phyloP scores from a whole-genome alignment of 257 asterid genomes.

The Solanum clarkiae region DNA sequence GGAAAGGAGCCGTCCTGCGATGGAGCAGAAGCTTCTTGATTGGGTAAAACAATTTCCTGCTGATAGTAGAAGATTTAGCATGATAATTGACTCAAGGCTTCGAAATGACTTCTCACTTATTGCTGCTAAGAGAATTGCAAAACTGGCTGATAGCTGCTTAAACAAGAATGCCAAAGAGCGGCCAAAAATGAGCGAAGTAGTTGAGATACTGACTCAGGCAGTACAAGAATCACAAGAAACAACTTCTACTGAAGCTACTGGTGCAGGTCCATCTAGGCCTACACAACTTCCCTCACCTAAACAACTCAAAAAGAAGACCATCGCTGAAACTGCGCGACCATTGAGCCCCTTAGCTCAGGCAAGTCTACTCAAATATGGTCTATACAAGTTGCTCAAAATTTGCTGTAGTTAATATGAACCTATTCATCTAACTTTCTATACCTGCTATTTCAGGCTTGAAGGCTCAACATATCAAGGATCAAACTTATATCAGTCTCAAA shows the following conservation, averaged over 20 bases:
- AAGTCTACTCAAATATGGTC: background rate
- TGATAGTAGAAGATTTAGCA: constrained; percentile 44
- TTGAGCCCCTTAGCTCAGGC: background rate
- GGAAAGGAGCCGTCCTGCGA: constrained; percentile 48
- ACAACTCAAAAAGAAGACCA: background rate
- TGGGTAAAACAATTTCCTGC: constrained; percentile 75
- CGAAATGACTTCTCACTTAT: constrained; percentile 40
- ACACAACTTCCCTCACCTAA: background rate
- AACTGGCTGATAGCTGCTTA: constrained; percentile 72
- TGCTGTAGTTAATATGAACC: background rate
- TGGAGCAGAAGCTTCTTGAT: constrained; percentile 64
- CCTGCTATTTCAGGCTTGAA: background rate
- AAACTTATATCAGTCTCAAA: background rate
- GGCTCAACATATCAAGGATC: background rate
- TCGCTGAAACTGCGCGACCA: background rate
- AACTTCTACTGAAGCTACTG: constrained; percentile 7
- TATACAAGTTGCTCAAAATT: background rate
- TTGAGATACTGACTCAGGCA: constrained; percentile 61
- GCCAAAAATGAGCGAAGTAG: constrained; percentile 59
- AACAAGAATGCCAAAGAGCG: constrained; percentile 55
- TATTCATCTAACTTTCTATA: background rate
- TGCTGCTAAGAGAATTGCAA: constrained; percentile 65
- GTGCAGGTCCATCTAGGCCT: constrained; percentile 10
- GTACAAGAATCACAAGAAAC: constrained; percentile 46
- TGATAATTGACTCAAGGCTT: constrained; percentile 69